phyloP scores from a whole-genome alignment of 2,329 filamentous ascomycete species.

The Nannizzia gypsea region DNA sequence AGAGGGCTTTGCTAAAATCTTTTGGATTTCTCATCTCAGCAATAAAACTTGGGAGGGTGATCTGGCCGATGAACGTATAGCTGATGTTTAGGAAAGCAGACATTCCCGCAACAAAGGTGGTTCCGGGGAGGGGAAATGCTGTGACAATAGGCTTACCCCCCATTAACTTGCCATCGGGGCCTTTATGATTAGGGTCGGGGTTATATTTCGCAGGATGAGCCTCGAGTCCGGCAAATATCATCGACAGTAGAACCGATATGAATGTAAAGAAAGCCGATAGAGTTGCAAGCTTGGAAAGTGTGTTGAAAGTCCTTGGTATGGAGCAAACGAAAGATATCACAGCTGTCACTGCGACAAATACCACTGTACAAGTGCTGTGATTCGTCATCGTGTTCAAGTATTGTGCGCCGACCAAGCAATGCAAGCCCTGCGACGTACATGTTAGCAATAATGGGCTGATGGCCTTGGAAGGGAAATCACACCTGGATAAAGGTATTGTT shows the following conservation, averaged over 20 bases:
- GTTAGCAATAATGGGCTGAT: neutral
- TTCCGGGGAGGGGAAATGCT: constrained; percentile 54
- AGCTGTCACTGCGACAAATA: constrained; percentile 62
- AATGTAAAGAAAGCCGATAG: constrained; percentile 80
- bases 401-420: constrained; percentile 72
- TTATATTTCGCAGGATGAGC: constrained; percentile 58
- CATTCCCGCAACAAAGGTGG: constrained; percentile 70
- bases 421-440: constrained; percentile 46
- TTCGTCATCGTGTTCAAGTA: constrained; percentile 83
- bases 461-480: constrained; percentile 11
- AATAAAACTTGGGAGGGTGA: constrained; percentile 87
- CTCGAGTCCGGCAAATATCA: constrained; percentile 70
- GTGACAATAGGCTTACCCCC: constrained; percentile 56
- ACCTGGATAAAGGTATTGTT: constrained; percentile 90
- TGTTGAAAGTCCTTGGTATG: constrained; percentile 71
- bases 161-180: constrained; percentile 17
- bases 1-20: constrained; percentile 88
- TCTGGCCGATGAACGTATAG: constrained; percentile 93
- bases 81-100: constrained; percentile 89
- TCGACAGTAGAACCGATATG: constrained; percentile 71
- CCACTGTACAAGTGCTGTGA: constrained; percentile 62
- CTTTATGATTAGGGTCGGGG: constrained; percentile 33
- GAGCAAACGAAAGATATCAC: constrained; percentile 68
- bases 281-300: constrained; percentile 67
- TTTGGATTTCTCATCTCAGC: constrained; percentile 74